Percentiles rank a stretch among this genome's conserved stretches.
These are phyloP conservation scores for Iberis pinnata DNA, from an alignment of 345 rosid species.

Conservation along the genomic window DNA sequence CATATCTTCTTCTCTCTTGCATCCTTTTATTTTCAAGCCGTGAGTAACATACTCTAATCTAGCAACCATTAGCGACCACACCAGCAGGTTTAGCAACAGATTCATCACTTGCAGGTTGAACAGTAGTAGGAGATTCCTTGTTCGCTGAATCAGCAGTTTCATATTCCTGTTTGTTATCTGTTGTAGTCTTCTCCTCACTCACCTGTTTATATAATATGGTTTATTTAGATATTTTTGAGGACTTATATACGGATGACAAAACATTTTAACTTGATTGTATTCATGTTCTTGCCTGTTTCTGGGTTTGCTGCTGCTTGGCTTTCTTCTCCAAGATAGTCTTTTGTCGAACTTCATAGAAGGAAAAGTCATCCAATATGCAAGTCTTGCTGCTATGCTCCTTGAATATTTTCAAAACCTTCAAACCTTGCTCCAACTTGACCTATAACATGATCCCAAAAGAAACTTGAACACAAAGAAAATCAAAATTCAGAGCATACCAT, in stretches of 20 bases:
- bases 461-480: slow-evolving; percentile 9
- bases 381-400: slow-evolving; percentile 67
- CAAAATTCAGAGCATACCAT: neutral
- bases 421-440: slow-evolving; percentile 71
- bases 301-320: slow-evolving; percentile 70
- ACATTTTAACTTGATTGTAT: slow-evolving; percentile 6
- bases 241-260: neutral
- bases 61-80: slow-evolving; percentile 37
- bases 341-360: slow-evolving; percentile 71
- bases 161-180: slow-evolving; percentile 32
- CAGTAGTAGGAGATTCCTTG: slow-evolving; percentile 29
- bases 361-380: slow-evolving; percentile 84
- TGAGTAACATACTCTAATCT: slow-evolving; percentile 21
- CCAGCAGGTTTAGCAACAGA: slow-evolving; percentile 28
- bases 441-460: slow-evolving; percentile 10
- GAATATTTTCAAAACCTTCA: slow-evolving; percentile 73
- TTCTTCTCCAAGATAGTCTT: slow-evolving; percentile 78
- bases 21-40: slow-evolving; percentile 19
- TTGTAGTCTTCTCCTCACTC: slow-evolving; percentile 34
- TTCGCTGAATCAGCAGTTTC: slow-evolving; percentile 21
- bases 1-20: slow-evolving; percentile 22
- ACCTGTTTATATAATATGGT: slow-evolving; percentile 27
- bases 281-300: slow-evolving; percentile 33
- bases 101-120: slow-evolving; percentile 29
- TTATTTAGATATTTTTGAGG: neutral